These are phyloP conservation scores for Hyaloraphidium curvatum DNA, from an alignment of 192 early-diverging fungal genomes.

Conservation along the genomic window DNA sequence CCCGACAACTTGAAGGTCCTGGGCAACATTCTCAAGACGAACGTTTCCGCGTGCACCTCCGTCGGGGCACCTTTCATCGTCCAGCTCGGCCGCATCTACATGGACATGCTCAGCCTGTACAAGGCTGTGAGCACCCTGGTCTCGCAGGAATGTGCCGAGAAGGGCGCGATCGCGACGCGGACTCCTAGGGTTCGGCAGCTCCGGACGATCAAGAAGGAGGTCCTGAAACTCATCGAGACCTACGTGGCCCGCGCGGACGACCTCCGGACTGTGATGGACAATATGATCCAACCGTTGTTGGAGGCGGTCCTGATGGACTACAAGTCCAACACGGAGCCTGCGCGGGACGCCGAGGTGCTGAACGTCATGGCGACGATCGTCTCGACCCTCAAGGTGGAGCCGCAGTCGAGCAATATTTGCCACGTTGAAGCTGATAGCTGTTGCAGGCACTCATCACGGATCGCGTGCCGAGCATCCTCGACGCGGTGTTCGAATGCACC, in stretches of 20 bases:
- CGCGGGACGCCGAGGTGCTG: conserved; percentile 89
- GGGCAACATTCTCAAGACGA: conserved; percentile 85
- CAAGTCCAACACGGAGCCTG: conserved; percentile 61
- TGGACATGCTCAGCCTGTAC: conserved; percentile 82
- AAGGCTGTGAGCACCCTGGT: conserved; percentile 70
- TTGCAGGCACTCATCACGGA: conserved; percentile 51
- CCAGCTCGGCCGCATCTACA: conserved; percentile 77
- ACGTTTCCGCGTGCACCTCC: conserved; percentile 75
- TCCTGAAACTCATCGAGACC: conserved; percentile 76
- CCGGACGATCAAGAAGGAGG: conserved; percentile 92
- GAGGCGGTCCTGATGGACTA: conserved; percentile 84
- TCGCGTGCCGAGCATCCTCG: conserved; percentile 67
- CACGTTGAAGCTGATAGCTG: conserved; percentile 1
- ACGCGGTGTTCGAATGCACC: conserved; percentile 89
- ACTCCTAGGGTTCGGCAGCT: conserved; percentile 71
- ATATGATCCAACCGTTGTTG: conserved; percentile 77
- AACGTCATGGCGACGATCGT: conserved; percentile 82
- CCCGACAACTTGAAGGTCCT: conserved; percentile 69
- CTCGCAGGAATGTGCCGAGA: conserved; percentile 47
- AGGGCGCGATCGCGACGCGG: conserved; percentile 72
- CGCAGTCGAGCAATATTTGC: conserved; percentile 7
- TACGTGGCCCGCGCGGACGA: conserved; percentile 82
- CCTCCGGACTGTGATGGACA: conserved; percentile 50
- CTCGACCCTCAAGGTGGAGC: conserved; percentile 51
- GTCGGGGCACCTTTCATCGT: conserved; percentile 71